Base-by-base conservation (phyloP, 1,284 basidiomycete species). In the Inonotus hispidus region DNA sequence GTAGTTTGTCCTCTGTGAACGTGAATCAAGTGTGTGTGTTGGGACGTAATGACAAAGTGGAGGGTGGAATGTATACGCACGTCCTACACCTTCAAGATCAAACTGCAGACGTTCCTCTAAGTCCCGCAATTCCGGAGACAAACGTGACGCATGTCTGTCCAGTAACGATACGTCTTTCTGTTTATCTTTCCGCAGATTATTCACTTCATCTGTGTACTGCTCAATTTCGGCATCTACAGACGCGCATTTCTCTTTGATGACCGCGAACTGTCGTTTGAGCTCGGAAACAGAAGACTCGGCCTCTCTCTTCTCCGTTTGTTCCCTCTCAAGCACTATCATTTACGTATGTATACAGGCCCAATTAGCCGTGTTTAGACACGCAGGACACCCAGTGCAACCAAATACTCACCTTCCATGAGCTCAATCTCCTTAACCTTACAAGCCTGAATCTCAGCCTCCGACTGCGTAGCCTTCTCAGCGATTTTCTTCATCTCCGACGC, bases 351-450 rank as follows among this genome's bases (percentile, higher is more conserved):
- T 45, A 14, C 16, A 16, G 19, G 35, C 23, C n/a, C 27, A 19
- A 13, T 29, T 11, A 25, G 23, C 14, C 59, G 21, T 13, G 16
- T 16, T 47, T 29, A 14, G 21, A 46, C 7, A 32, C 6, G 35
- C 21, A 37, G 2, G 38, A 38, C 32, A 32, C 32, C 3, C 32
- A 32, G 8, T 3, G 3, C 32, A 32, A 32, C 32, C 32, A 4
- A 53, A 25, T 23, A 56, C 58, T 21, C 68, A 89, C 88, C 80
- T 59, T 82, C 78, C 29, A 88, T 77, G 38, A 92, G 75, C 58
- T 89, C 85, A 47, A 91, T 85, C 72, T 91, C 89, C 66, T 78
- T 80, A 32, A 87, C 66, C 66, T 90, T 90, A 71, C 85, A 90
- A 50, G 83, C 76, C 61, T 82, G 85, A 2, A 79, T 89, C 71